These are phyloP conservation scores for Coemansia sp. DNA, from an alignment of 192 early-diverging fungal genomes.

Conservation along the genomic window DNA sequence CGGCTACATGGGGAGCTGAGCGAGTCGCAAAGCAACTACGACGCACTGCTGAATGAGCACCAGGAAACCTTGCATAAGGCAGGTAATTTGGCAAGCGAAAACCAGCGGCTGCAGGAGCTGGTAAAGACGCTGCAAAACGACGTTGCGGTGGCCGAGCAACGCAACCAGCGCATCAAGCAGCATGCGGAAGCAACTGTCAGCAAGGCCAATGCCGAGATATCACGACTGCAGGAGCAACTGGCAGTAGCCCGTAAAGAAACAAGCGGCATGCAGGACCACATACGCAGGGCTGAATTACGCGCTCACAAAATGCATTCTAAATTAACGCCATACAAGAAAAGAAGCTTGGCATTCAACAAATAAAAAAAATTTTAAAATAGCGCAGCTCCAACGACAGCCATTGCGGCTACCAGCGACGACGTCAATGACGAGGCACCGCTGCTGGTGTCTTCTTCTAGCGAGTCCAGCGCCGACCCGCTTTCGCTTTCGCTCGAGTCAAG, in stretches of 20 bases:
- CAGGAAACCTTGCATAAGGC: conserved; percentile 14
- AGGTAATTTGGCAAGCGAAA: conserved; percentile 15
- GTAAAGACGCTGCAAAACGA: conserved; percentile 25
- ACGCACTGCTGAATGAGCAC: conserved; percentile 15
- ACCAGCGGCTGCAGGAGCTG: conserved; percentile 24
- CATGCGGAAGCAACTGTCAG: conserved; percentile 40
- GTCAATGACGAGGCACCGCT: conserved; percentile 29
- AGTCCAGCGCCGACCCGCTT: conserved; percentile 6
- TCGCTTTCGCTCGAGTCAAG: conserved; percentile 26
- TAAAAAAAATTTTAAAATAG: conserved; percentile 34
- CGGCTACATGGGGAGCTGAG: conserved; percentile 21
- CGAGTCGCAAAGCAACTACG: background rate
- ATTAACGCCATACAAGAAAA: conserved; percentile 12
- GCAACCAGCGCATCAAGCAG: conserved; percentile 32
- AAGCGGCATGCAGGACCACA: background rate
- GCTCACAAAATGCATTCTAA: conserved; percentile 34
- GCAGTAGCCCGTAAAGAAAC: conserved; percentile 7
- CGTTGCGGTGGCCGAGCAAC: conserved; percentile 40
- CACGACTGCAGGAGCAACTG: conserved; percentile 10
- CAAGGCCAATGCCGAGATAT: conserved; percentile 42
- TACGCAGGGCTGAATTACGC: conserved; percentile 20
- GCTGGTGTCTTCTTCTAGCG: conserved; percentile 11
- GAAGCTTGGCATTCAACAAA: conserved; percentile 6
- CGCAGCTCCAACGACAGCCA: conserved; percentile 31
- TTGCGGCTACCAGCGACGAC: conserved; percentile 38